Conservation (phyloP, 228 moss, liverwort and hornwort species). For the Sphagnum fallax region DNA sequence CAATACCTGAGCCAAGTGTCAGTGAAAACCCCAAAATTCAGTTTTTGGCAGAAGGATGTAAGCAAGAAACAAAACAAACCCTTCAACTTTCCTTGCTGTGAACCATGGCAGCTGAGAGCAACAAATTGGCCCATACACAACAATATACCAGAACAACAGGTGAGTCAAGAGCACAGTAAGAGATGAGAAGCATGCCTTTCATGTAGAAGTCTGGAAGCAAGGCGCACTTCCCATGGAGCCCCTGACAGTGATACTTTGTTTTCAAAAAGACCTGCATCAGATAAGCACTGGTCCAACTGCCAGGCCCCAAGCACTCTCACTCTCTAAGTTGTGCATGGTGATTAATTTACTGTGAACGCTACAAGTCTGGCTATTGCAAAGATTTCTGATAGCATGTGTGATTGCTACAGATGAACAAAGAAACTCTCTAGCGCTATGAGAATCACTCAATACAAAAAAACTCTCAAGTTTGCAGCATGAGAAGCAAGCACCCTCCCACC, state of each 20-base stretch:
- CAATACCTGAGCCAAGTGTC: not conserved
- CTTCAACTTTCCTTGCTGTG: too few relatives aligned
- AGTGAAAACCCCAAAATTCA: not conserved
- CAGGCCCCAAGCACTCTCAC: conserved; percentile 12
- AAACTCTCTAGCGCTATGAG: too few relatives aligned
- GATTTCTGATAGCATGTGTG: not conserved
- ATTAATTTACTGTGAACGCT: not conserved
- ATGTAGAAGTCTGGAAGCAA: conserved; percentile 79
- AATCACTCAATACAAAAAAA: not conserved
- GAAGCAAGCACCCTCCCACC: conserved; percentile 25
- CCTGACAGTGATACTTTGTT: conserved; percentile 37
- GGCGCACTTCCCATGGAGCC: conserved; percentile 88
- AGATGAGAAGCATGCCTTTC: conserved; percentile 70
- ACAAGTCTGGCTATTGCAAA: not conserved
- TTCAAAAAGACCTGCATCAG: conserved; percentile 41
- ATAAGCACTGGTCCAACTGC: conserved; percentile 55
- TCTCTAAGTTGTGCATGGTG: too few relatives aligned
- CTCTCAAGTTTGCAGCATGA: not conserved
- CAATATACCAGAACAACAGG: too few relatives aligned
- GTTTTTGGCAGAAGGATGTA: not conserved
- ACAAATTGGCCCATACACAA: too few relatives aligned
- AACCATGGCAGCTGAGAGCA: too few relatives aligned
- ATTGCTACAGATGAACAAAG: too few relatives aligned
- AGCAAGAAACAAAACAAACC: too few relatives aligned
- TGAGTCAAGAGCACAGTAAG: conserved; percentile 3